Conservation (phyloP, 1,284 basidiomycete genomes). For the Fomitopsis betulina region DNA sequence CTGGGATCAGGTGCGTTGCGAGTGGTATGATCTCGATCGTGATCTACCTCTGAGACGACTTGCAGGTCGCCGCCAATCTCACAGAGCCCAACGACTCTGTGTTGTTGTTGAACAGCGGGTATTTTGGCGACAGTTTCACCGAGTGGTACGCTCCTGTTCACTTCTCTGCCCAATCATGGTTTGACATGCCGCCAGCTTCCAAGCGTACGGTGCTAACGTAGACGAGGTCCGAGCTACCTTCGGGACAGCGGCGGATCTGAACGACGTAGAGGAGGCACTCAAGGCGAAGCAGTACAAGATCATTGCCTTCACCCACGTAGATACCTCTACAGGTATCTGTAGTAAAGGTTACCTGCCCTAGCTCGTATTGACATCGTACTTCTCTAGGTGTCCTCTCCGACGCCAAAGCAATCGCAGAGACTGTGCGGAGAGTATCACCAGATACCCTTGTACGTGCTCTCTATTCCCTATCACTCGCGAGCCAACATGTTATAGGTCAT, state of each 20-base stretch:
- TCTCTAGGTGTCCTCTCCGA: conserved; percentile 77
- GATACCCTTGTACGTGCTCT: conserved; percentile 64
- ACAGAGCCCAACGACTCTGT: conserved; percentile 78
- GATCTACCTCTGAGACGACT: neutral
- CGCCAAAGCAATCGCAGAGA: conserved; percentile 73
- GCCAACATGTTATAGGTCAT: conserved; percentile 47
- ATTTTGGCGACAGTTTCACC: conserved; percentile 84
- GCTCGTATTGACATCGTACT: neutral
- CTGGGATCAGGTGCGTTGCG: conserved; percentile 70
- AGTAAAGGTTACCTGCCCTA: neutral
- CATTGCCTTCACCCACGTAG: conserved; percentile 92
- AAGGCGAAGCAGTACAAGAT: conserved; percentile 85
- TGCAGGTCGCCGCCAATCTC: conserved; percentile 76
- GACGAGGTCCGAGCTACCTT: conserved; percentile 81
- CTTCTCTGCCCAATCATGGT: neutral
- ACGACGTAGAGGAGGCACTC: conserved; percentile 72
- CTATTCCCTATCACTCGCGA: conserved; percentile 2
- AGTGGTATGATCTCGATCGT: neutral
- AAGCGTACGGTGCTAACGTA: conserved; percentile 90
- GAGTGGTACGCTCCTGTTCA: conserved; percentile 56
- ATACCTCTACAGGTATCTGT: conserved; percentile 80
- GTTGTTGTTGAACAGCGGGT: conserved; percentile 81
- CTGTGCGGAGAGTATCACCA: conserved; percentile 79
- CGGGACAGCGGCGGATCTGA: conserved; percentile 67
- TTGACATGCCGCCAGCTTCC: conserved; percentile 46